A percentile compares a stretch with the other conserved stretches of the same genome.
Evolutionary conservation across 140 eudicot species (phyloP).

Genomic region (Stevia rebaudiana): DNA sequence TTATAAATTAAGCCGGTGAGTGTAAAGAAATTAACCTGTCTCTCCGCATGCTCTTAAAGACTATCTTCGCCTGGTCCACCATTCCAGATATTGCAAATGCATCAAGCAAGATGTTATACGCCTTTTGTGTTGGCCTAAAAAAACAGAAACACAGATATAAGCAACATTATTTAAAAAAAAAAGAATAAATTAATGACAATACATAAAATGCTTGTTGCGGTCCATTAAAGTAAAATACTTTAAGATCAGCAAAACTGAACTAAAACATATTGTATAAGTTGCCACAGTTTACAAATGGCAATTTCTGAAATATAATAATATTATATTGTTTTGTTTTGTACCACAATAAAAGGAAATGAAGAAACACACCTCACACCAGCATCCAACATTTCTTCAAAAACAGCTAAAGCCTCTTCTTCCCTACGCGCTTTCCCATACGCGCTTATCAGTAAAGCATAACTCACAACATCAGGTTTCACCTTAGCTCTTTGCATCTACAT

Average conservation of each 20-base stretch:
- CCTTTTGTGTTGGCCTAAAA: slow-evolving; percentile 89
- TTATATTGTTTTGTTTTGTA: neutral
- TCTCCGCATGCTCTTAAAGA: slow-evolving; percentile 96
- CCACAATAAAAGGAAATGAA: neutral
- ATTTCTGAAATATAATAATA: neutral
- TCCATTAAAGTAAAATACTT: neutral
- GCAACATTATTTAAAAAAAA: neutral
- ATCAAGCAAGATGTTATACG: slow-evolving; percentile 92
- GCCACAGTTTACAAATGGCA: neutral
- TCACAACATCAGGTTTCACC: slow-evolving; percentile 88
- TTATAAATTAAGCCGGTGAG: neutral
- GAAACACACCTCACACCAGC: slow-evolving; percentile 89
- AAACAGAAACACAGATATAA: neutral
- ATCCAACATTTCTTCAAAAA: slow-evolving; percentile 98
- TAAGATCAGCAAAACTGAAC: neutral
- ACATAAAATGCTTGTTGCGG: neutral
- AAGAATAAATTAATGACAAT: neutral
- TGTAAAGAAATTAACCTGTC: slow-evolving; percentile 52
- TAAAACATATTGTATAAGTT: neutral
- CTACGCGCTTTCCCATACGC: slow-evolving; percentile 98
- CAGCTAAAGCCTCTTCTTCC: slow-evolving; percentile 96
- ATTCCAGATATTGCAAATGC: slow-evolving; percentile 95
- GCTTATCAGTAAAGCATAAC: slow-evolving; percentile 77
- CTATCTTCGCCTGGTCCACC: slow-evolving; percentile 80
- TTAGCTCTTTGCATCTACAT: slow-evolving; percentile 89